Base-by-base conservation (phyloP, 2,329 filamentous ascomycete species). In the Alternaria novae-zelandiae region DNA sequence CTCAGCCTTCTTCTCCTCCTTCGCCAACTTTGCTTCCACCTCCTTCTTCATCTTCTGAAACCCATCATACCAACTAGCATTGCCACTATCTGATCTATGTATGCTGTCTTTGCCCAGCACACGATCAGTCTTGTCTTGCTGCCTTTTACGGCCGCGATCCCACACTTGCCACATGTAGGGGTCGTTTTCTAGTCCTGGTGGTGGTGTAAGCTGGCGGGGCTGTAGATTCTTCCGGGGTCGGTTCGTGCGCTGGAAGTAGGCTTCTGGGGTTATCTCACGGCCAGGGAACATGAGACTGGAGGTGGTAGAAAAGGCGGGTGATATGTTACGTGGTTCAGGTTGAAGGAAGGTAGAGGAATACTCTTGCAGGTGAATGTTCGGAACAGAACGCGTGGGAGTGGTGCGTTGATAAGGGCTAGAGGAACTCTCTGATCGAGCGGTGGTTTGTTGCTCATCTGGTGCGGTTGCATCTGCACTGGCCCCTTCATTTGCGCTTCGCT, bases 151-250 rank as follows among this genome's bases (percentile, higher is more conserved):
- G 25, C 43, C 30, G 30, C n/a, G 11, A 20, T 55, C 12, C 60
- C 55, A 63, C 10, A 13, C 55, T 9, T 32, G n/a, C 60, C 60
- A 63, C 15, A 25, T 30, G n/a, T 59, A 59, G 21, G 60, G 60
- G 20, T 59, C 60, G 13, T 12, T 46, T 15, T 30, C 46, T 11
- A 23, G 13, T n/a, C 11, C 25, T 8, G 53, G 32, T 10, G 30
- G 58, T 30, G 46, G 53, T 15, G 41, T 26, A 6, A 41, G 12
- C 12, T 23, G 51, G 12, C 21, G 23, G 2, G 28, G 49, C 10
- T 56, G 58, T 9, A 47, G 26, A 26, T 41, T 57, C 12, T 26
- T 23, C 15, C 36, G 30, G 12, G 45, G 12, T 15, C 26, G 15
- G 46, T 61, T 51, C 56, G 26, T 54, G 53, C 53, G 53, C 15